Evolutionary conservation across 1,139 yeast species (phyloP), one percentile per base, ranked within the genome.

Genomic region (Protomyces lactucae-debilis): DNA sequence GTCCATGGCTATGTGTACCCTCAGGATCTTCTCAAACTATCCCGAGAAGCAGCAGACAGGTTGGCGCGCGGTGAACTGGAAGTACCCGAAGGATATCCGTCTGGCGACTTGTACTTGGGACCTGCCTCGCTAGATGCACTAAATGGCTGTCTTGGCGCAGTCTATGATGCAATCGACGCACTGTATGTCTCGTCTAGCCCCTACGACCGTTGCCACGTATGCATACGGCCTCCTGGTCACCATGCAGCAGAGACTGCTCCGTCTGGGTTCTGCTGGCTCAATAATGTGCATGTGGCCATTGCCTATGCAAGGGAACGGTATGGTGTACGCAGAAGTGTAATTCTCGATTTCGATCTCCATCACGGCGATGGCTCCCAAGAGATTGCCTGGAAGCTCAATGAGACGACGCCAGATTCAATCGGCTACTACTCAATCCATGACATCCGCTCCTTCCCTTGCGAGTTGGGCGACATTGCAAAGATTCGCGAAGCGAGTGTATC

Each of bases 361-460:
- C 96, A 89, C 72, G 96, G 96, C n/a, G 96, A 89, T 74, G 96
- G 96, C 3, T 83, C 89, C 4, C 96, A 89, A 72, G 96, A 88
- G 74, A 86, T 89, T 35, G 85, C 95, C 70, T 88, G 93, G 92
- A 86, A 85, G 70, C 78, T 88, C 21, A 53, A 46, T 39, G 64
- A 23, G 66, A 69, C 52, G 59, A 66, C 39, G 46, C 61, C 52
- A 78, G 88, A 90, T 1, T 84, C 83, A 68, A 87, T 89, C 46
- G 96, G 95, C 0, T 89, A 89, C 73, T 88, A 88, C 72, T 88
- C 95, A 0, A 76, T 89, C 69, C 96, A 89, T 74, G 96, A 89
- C 73, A 85, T 89, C 70, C 87, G 88, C 72, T 87, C 95, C 1
- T 89, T 87, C 73, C 96, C 96, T 0, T 87, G 95, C 0, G 96